Percentiles rank a stretch among this genome's conserved stretches.
phyloP scores from a whole-genome alignment of 192 early-diverging fungal genomes.

The Podila horticola region DNA sequence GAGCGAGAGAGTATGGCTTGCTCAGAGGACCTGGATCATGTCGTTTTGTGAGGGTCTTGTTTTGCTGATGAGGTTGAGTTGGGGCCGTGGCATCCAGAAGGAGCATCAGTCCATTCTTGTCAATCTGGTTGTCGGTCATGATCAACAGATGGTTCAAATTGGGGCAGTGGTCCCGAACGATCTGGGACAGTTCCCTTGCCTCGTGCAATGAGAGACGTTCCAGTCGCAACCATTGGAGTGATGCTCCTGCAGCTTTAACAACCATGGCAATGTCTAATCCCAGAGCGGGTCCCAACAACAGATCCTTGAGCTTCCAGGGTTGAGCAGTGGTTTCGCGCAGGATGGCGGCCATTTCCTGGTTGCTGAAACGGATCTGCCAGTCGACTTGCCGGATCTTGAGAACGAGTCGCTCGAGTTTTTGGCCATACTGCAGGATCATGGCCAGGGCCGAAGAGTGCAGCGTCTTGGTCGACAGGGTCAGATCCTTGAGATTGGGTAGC shows the following conservation, averaged over 20 bases:
- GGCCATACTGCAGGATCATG: not conserved
- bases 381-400: constrained; percentile 1
- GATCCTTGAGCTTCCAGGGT: not conserved
- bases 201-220: not conserved
- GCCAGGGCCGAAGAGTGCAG: not conserved
- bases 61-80: not conserved
- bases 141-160: not conserved
- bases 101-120: not conserved
- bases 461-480: not conserved
- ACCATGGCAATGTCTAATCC: not conserved
- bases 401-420: not conserved
- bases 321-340: not conserved
- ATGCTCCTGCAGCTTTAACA: not conserved
- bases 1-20: no score
- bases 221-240: not conserved
- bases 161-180: not conserved
- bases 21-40: no score
- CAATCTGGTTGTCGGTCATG: constrained; percentile 3
- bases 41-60: not conserved
- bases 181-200: not conserved
- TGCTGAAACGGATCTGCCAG: constrained; percentile 1
- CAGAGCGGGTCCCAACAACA: not conserved
- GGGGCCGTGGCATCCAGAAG: not conserved
- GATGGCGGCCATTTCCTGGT: not conserved
- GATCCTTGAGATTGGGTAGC: not conserved